Evolutionary conservation across 331 rosid genomes (phyloP).

Genomic region (Prunus yedoensis): DNA sequence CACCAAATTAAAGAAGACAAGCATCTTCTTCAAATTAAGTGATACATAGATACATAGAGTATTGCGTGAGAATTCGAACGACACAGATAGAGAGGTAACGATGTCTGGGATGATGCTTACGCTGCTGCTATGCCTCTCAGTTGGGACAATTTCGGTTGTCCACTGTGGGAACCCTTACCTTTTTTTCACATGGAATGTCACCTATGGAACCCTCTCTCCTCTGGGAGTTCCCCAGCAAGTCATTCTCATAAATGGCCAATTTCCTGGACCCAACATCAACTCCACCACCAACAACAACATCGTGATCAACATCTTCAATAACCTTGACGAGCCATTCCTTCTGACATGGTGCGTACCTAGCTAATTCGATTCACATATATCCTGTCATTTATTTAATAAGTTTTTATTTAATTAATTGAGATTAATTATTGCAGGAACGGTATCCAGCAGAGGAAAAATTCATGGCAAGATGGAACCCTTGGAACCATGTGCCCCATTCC

Average conservation of each 20-base stretch:
- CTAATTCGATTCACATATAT: no score
- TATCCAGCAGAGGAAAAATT: constrained; percentile 62
- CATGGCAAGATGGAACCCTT: constrained; percentile 66
- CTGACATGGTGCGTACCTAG: constrained; percentile 45
- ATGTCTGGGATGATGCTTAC: constrained; percentile 11
- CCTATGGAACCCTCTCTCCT: constrained; percentile 72
- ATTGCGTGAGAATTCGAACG: not conserved
- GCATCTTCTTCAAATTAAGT: constrained; percentile 4
- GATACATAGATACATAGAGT: not conserved
- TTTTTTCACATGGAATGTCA: constrained; percentile 60
- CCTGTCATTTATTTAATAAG: no score
- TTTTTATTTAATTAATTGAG: no score
- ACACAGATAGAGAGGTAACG: not conserved
- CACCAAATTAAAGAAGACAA: constrained; percentile 3
- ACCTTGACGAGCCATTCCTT: constrained; percentile 69
- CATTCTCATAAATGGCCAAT: constrained; percentile 64
- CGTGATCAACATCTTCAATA: constrained; percentile 47
- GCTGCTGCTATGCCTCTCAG: constrained; percentile 25
- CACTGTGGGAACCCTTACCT: constrained; percentile 60
- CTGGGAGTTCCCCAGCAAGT: constrained; percentile 65
- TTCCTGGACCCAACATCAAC: constrained; percentile 75
- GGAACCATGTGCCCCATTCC: constrained; percentile 69
- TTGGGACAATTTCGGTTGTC: constrained; percentile 29
- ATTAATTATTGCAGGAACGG: constrained; percentile 22
- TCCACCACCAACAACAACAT: constrained; percentile 68